Evolutionary conservation across 768 basidiomycete genomes (phyloP).

Genomic region (Mycena latifolia): DNA sequence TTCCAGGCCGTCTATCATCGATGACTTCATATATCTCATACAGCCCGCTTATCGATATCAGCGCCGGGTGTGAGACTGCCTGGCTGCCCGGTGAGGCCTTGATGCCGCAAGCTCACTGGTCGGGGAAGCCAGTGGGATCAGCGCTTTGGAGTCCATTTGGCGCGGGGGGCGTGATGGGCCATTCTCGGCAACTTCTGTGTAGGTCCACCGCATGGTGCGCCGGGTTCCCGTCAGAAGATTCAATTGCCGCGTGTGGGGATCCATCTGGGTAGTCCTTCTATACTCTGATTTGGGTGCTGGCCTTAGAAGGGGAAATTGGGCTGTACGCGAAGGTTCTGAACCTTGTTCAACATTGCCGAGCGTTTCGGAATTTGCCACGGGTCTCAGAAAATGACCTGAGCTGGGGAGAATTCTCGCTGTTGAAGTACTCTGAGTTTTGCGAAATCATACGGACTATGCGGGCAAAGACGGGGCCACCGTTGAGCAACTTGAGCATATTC

Average conservation of each 20-base stretch:
- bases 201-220: slow-evolving; percentile 13
- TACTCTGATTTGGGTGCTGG: neutral
- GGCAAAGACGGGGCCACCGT: too few species aligned
- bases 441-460: too few species aligned
- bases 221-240: neutral
- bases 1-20: neutral
- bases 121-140: neutral
- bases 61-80: slow-evolving; percentile 7
- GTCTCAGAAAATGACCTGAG: too few species aligned
- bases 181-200: neutral
- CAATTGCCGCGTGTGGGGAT: neutral
- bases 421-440: too few species aligned
- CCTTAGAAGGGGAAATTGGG: too few species aligned
- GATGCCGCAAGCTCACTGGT: neutral
- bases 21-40: too few species aligned
- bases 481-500: neutral
- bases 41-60: slow-evolving; percentile 1
- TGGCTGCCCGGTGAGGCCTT: slow-evolving; percentile 4
- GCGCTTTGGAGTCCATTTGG: too few species aligned
- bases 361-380: too few species aligned
- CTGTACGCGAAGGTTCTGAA: too few species aligned
- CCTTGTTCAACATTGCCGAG: too few species aligned
- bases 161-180: neutral
- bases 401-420: too few species aligned
- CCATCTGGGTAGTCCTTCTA: neutral